These are phyloP conservation scores for Phytophthora melonis DNA, from an alignment of 352 stramenopile genomes.

Conservation along the genomic window DNA sequence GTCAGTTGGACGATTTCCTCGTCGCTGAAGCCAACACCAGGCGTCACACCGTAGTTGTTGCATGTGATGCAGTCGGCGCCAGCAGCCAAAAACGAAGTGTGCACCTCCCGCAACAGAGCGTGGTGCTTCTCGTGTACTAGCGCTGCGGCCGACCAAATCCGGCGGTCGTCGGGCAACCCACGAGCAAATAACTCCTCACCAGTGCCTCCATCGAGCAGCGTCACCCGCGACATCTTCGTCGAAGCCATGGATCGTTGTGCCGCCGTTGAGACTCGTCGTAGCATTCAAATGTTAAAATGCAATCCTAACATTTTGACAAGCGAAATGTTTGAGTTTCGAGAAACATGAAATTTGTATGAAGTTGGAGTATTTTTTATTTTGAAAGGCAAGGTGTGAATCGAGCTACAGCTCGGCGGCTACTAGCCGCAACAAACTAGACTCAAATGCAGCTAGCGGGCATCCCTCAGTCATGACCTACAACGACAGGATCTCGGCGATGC, in stretches of 20 bases:
- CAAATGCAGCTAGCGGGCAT: not conserved
- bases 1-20: slow-evolving; percentile 69
- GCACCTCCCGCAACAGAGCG: slow-evolving; percentile 74
- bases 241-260: slow-evolving; percentile 17
- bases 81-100: slow-evolving; percentile 83
- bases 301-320: slow-evolving; percentile 16
- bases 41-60: slow-evolving; percentile 93
- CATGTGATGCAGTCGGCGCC: slow-evolving; percentile 88
- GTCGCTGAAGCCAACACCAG: slow-evolving; percentile 84
- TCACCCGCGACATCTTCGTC: slow-evolving; percentile 21
- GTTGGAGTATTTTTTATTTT: not conserved
- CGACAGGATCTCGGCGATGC: slow-evolving; percentile 40
- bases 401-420: too few species aligned
- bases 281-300: not conserved
- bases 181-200: slow-evolving; percentile 91
- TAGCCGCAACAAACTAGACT: too few species aligned
- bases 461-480: not conserved
- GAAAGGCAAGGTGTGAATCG: not conserved
- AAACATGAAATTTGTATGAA: slow-evolving; percentile 12
- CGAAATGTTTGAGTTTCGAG: not conserved
- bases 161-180: slow-evolving; percentile 87
- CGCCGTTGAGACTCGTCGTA: not conserved
- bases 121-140: slow-evolving; percentile 81
- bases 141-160: slow-evolving; percentile 91
- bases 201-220: slow-evolving; percentile 89